Percentiles rank a stretch among this genome's conserved stretches.
Conservation (phyloP, 805 yeast species). For the Starmera dryadoides region DNA sequence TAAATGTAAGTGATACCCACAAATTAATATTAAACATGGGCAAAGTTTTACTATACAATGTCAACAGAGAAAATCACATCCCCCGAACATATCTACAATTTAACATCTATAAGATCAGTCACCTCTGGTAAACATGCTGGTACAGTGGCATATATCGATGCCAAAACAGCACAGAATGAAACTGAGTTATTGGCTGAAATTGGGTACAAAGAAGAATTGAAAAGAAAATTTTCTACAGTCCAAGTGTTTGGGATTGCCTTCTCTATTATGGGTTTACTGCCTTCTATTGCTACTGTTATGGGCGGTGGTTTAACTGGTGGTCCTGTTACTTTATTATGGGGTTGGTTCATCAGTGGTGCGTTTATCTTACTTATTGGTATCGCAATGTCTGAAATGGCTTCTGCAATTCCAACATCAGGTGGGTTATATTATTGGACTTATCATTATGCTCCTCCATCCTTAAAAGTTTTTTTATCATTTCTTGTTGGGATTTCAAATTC, state of each 20-base stretch:
- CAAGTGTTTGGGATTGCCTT: constrained; percentile 64
- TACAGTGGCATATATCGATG: constrained; percentile 13
- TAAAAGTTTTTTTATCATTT: constrained; percentile 44
- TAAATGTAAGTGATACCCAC: too few species aligned
- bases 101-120: background rate
- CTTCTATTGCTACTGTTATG: constrained; percentile 48
- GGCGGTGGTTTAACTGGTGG: constrained; percentile 47
- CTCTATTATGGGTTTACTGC: constrained; percentile 58
- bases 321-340: constrained; percentile 55
- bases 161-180: constrained; percentile 10
- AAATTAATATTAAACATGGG: too few species aligned
- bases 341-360: constrained; percentile 53
- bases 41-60: too few species aligned
- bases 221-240: constrained; percentile 46
- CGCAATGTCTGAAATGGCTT: constrained; percentile 54
- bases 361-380: constrained; percentile 48
- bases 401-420: constrained; percentile 64
- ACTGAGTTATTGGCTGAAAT: constrained; percentile 22
- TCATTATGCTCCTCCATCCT: constrained; percentile 48
- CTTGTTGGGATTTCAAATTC: constrained; percentile 62
- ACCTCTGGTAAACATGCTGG: constrained; percentile 3
- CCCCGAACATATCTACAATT: too few species aligned
- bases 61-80: too few species aligned
- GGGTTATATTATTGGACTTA: constrained; percentile 60
- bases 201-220: constrained; percentile 62